A percentile compares a stretch with the other conserved stretches of the same genome.
These are phyloP conservation scores for Acrocalymma vagum DNA, from an alignment of 2,329 filamentous ascomycete species.

Conservation along the genomic window DNA sequence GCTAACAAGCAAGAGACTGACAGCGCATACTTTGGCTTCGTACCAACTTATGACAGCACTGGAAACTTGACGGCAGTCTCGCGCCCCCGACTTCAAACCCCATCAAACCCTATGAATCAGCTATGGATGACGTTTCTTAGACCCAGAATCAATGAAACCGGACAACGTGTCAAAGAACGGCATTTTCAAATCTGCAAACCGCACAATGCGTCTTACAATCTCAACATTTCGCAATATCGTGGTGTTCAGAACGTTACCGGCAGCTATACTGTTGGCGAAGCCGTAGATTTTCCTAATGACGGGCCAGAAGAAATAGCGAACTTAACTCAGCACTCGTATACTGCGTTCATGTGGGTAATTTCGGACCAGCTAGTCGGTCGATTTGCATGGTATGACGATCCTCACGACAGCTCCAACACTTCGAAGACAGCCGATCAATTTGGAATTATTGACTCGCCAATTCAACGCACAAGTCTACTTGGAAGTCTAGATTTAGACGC, in stretches of 20 bases:
- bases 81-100: slow-evolving; percentile 17
- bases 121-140: slow-evolving; percentile 23
- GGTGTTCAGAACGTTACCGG: slow-evolving; percentile 20
- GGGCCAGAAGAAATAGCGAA: slow-evolving; percentile 8
- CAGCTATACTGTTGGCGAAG: slow-evolving; percentile 13
- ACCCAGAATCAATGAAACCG: neutral
- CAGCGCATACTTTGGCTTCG: slow-evolving; percentile 20
- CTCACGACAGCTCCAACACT: neutral
- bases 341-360: slow-evolving; percentile 25
- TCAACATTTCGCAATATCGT: slow-evolving; percentile 15
- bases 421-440: slow-evolving; percentile 14
- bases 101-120: slow-evolving; percentile 16
- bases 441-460: slow-evolving; percentile 16
- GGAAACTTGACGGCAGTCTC: slow-evolving; percentile 11
- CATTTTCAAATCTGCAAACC: slow-evolving; percentile 22
- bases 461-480: slow-evolving; percentile 16
- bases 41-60: slow-evolving; percentile 13
- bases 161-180: slow-evolving; percentile 11
- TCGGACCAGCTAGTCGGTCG: slow-evolving; percentile 24
- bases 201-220: slow-evolving; percentile 14
- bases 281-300: slow-evolving; percentile 11
- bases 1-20: slow-evolving; percentile 10
- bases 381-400: slow-evolving; percentile 18
- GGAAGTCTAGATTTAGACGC: slow-evolving; percentile 18
- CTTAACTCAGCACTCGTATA: slow-evolving; percentile 26